Evolutionary conservation across 2,329 filamentous ascomycete genomes (phyloP).

Genomic region (Rutstroemia sp.): DNA sequence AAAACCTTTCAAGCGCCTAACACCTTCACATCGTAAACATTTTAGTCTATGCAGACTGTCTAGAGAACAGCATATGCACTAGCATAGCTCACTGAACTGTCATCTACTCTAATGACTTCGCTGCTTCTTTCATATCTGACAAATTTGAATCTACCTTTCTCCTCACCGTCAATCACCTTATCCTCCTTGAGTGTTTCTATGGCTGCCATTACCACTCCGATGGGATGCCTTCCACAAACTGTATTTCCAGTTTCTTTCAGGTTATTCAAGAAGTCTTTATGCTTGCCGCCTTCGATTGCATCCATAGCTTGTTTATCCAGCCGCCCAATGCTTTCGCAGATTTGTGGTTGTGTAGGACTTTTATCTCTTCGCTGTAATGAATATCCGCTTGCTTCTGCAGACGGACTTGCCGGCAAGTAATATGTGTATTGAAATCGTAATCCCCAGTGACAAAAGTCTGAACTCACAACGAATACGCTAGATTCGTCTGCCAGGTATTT

Average conservation of each 20-base stretch:
- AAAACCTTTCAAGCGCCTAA: no score
- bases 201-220: constrained; percentile 85
- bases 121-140: constrained; percentile 83
- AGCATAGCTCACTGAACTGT: constrained; percentile 92
- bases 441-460: constrained; percentile 98
- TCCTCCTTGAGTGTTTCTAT: constrained; percentile 54
- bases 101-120: constrained; percentile 55
- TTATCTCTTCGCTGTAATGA: constrained; percentile 26
- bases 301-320: constrained; percentile 80
- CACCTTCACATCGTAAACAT: neutral
- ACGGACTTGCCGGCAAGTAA: constrained; percentile 55
- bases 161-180: constrained; percentile 19
- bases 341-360: constrained; percentile 40
- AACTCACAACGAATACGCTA: constrained; percentile 82
- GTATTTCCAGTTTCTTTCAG: constrained; percentile 75
- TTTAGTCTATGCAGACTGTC: neutral
- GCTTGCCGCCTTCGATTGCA: constrained; percentile 70
- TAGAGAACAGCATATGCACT: constrained; percentile 75
- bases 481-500: constrained; percentile 68
- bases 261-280: constrained; percentile 61
- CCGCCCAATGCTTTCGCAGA: constrained; percentile 77
- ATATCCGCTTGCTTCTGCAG: constrained; percentile 26
- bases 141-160: constrained; percentile 51
- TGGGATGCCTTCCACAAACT: constrained; percentile 90
- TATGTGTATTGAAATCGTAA: constrained; percentile 74